Percentiles rank a stretch among this genome's conserved stretches.
Evolutionary conservation across 2,329 filamentous ascomycete species (phyloP).

Genomic region (Penicillium frequentans): DNA sequence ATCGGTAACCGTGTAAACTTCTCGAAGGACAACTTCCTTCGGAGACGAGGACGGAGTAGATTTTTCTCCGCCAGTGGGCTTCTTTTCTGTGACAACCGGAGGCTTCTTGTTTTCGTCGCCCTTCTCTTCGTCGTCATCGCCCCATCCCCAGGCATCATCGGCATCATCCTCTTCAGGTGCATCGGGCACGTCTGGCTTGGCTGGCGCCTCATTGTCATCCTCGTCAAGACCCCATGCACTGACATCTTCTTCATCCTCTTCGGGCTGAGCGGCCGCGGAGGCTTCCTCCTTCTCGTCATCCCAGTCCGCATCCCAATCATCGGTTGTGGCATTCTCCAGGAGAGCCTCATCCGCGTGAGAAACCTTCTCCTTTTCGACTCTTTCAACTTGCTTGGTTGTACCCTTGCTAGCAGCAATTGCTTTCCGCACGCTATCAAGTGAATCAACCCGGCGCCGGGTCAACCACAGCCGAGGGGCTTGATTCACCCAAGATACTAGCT

Average conservation of each 20-base stretch:
- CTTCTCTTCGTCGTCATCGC: conserved; percentile 58
- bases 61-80: conserved; percentile 25
- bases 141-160: conserved; percentile 82
- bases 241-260: conserved; percentile 45
- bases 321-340: conserved; percentile 51
- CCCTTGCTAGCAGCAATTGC: conserved; percentile 69
- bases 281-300: conserved; percentile 62
- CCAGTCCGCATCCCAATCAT: conserved; percentile 81
- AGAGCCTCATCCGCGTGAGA: conserved; percentile 68
- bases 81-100: conserved; percentile 15
- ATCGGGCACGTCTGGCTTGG: conserved; percentile 14
- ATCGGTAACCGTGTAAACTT: conserved; percentile 85
- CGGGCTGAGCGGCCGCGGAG: conserved; percentile 12
- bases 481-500: conserved; percentile 76
- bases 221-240: conserved; percentile 55
- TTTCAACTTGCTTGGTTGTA: conserved; percentile 69
- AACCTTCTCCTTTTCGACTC: conserved; percentile 79
- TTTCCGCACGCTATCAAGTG: conserved; percentile 71
- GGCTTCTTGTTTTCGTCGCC: conserved; percentile 18
- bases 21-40: conserved; percentile 73
- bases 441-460: conserved; percentile 74
- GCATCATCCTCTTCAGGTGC: conserved; percentile 36
- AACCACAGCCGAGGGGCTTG: conserved; percentile 83
- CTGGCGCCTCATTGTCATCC: conserved; percentile 27
- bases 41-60: conserved; percentile 21